Base-by-base conservation (phyloP, 208 protist species). In the Borovskyia barvae region DNA sequence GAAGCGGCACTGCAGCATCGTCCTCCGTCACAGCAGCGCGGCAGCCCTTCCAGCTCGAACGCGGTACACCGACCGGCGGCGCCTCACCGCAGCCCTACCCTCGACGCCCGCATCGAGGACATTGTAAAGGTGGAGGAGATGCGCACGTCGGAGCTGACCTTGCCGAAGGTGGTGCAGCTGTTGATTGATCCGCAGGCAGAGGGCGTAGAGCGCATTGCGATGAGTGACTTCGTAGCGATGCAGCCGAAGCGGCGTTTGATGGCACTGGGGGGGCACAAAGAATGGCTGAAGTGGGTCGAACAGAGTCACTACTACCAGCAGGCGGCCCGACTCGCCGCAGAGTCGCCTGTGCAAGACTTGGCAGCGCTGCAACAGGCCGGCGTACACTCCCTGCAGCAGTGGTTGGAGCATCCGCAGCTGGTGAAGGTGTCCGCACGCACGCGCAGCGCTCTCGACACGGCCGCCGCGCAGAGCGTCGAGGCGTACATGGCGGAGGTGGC, bases 321-420 rank as follows among this genome's bases (percentile, higher is more conserved):
- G 55, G 83, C 77, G 17, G 63, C 75, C 17, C 87, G 87, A 2
- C 70, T 89, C 15, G 46, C 77, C 11, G 50, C 74, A 19, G 77
- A 86, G 50, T 84, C 77, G 19, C 77, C 80, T 5, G 68, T 70
- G 40, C 71, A 85, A 41, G 87, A 93, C 58, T 39, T 89, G 32
- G 50, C 50, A 12, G 82, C 82, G 19, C 50, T 93, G 66, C 76
- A 79, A 41, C 68, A 85, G 45, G 87, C 83, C 19, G 87, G 87
- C 24, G 78, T 93, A n/a, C 54, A 68, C 26, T 85, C 77, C 4
- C 70, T 93, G 8, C 75, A 90, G 57, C 87, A 93, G 66, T 93
- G 87, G 83, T 61, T 80, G 1, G 87, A 90, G 62, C 82, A 85
- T 42, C 80, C 79, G 22, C 61, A 86, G 63, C 59, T 89, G 14